These are phyloP conservation scores for Talaromyces adpressus DNA, from an alignment of 495 filamentous ascomycete genomes.

Conservation along the genomic window DNA sequence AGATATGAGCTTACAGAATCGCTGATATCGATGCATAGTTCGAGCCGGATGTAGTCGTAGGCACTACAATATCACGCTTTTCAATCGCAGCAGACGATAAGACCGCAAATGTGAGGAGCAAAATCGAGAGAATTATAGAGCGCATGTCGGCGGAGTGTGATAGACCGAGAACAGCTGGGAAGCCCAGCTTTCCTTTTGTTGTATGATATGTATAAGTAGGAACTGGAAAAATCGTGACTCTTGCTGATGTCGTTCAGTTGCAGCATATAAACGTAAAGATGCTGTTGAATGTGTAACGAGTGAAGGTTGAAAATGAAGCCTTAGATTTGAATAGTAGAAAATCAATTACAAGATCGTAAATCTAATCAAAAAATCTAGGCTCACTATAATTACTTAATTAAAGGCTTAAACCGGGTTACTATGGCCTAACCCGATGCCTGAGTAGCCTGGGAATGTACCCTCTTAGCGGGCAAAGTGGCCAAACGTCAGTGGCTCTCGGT, in stretches of 20 bases:
- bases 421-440: neutral
- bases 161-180: neutral
- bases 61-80: neutral
- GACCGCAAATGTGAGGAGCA: neutral
- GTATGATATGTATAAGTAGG: neutral
- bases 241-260: neutral
- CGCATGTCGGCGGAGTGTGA: neutral
- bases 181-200: neutral
- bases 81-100: neutral
- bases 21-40: conserved; percentile 1
- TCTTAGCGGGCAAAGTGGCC: neutral
- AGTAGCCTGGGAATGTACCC: neutral
- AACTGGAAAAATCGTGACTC: neutral
- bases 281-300: neutral
- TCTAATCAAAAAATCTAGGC: neutral
- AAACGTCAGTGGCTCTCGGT: neutral
- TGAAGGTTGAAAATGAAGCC: neutral
- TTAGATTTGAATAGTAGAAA: neutral
- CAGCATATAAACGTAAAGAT: neutral
- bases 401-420: neutral
- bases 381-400: neutral
- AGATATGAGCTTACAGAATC: neutral
- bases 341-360: neutral
- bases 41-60: neutral
- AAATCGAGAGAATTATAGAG: neutral